A percentile compares a stretch with the other conserved stretches of the same genome.
These are phyloP conservation scores for Eutrema japonicum DNA, from an alignment of 345 rosid species.

Conservation along the genomic window DNA sequence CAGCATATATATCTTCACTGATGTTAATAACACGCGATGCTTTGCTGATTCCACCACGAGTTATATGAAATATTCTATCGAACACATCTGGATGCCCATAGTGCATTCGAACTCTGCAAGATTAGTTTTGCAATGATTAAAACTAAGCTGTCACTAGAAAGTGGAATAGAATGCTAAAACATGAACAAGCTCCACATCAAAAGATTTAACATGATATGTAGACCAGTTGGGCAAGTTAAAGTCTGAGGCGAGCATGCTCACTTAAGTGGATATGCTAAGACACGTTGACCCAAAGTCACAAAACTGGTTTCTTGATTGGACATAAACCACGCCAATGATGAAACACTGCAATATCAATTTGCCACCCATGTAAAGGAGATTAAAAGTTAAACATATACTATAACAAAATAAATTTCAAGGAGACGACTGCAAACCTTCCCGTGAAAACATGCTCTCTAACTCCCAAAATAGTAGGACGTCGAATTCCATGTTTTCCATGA, in stretches of 20 bases:
- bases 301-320: slow-evolving; percentile 99
- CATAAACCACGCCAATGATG: slow-evolving; percentile 98
- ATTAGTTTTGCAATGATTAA: slow-evolving; percentile 36
- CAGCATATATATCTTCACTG: slow-evolving; percentile 98
- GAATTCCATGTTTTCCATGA: slow-evolving; percentile 87
- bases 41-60: slow-evolving; percentile 99
- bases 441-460: slow-evolving; percentile 96
- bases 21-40: slow-evolving; percentile 97
- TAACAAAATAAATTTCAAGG: slow-evolving; percentile 6
- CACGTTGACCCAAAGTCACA: slow-evolving; percentile 97
- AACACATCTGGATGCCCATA: slow-evolving; percentile 99
- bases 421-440: slow-evolving; percentile 67
- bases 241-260: slow-evolving; percentile 50
- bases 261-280: slow-evolving; percentile 90
- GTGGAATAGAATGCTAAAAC: slow-evolving; percentile 9
- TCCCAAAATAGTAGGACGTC: slow-evolving; percentile 95
- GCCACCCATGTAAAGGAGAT: slow-evolving; percentile 38
- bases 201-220: not conserved
- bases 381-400: slow-evolving; percentile 14
- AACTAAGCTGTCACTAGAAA: slow-evolving; percentile 26
- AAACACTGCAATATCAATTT: slow-evolving; percentile 73
- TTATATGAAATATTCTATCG: slow-evolving; percentile 90
- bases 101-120: slow-evolving; percentile 97
- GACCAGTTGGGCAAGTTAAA: not conserved
- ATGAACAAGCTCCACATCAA: slow-evolving; percentile 20